A percentile compares a stretch with the other conserved stretches of the same genome.
Conservation (phyloP, 345 rosid species). For the Trapa incisa region DNA sequence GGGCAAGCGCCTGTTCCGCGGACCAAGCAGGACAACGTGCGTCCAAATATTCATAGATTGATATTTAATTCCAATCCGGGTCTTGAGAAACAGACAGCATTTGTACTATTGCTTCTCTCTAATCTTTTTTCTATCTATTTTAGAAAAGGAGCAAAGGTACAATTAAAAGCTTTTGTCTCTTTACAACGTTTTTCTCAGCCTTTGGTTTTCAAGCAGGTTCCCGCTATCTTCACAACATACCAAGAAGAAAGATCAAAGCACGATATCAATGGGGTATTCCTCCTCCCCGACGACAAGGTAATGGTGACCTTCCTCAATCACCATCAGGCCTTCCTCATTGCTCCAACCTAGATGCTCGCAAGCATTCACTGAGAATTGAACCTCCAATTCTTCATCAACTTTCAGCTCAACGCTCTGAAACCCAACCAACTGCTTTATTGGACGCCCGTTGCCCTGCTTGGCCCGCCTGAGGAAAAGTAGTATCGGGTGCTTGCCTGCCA, state of each 20-base stretch:
- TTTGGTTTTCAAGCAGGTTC: not conserved
- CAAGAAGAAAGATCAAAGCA: slow-evolving; percentile 14
- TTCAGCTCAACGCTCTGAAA: slow-evolving; percentile 53
- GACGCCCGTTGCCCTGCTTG: slow-evolving; percentile 31
- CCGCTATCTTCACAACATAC: not conserved
- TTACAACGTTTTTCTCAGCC: too few relatives aligned
- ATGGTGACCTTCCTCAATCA: slow-evolving; percentile 41
- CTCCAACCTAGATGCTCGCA: slow-evolving; percentile 64
- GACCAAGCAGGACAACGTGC: too few relatives aligned
- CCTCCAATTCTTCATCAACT: slow-evolving; percentile 19
- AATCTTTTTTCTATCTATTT: too few relatives aligned
- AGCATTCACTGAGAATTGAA: slow-evolving; percentile 16
- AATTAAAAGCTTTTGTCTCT: too few relatives aligned
- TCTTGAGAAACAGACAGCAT: too few relatives aligned
- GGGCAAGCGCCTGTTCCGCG: too few relatives aligned
- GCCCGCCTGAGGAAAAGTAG: slow-evolving; percentile 47
- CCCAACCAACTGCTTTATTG: slow-evolving; percentile 24
- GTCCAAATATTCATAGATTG: too few relatives aligned
- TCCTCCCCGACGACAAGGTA: slow-evolving; percentile 42
- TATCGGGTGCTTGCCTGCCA: slow-evolving; percentile 63
- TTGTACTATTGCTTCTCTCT: too few relatives aligned
- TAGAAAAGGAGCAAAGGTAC: too few relatives aligned
- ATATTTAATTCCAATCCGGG: too few relatives aligned
- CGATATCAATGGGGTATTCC: slow-evolving; percentile 29
- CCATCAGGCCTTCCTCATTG: slow-evolving; percentile 52